A percentile compares a stretch with the other conserved stretches of the same genome.
These are phyloP conservation scores for Fusarium pseudonygamai DNA, from an alignment of 2,329 filamentous ascomycete species.

Conservation along the genomic window DNA sequence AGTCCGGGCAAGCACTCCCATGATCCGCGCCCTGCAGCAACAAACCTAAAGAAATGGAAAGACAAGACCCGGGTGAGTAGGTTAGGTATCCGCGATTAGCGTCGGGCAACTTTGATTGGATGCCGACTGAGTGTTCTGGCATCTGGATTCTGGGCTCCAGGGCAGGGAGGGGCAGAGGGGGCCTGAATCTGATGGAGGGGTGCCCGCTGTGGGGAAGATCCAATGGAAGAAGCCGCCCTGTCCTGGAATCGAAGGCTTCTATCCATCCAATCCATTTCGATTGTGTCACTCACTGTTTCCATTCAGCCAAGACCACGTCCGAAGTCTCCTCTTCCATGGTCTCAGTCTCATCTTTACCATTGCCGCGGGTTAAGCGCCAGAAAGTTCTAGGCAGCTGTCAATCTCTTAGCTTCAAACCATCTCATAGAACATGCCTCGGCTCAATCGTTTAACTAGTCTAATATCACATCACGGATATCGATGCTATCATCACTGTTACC, in stretches of 20 bases:
- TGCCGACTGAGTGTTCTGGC: conserved; percentile 26
- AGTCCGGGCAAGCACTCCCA: conserved; percentile 23
- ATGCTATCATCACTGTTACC: conserved; percentile 4
- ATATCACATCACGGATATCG: neutral
- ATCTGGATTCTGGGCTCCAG: conserved; percentile 17
- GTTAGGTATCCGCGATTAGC: conserved; percentile 14
- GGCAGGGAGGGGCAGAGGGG: neutral
- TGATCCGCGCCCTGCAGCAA: conserved; percentile 27
- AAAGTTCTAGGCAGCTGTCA: conserved; percentile 29
- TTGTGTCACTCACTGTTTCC: neutral
- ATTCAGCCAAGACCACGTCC: neutral
- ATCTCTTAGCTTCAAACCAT: conserved; percentile 11
- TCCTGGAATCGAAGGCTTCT: conserved; percentile 12
- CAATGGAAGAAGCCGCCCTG: conserved; percentile 13
- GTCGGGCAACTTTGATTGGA: conserved; percentile 19
- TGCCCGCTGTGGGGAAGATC: conserved; percentile 25
- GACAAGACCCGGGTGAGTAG: neutral
- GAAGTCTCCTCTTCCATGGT: neutral
- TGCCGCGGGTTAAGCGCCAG: conserved; percentile 36
- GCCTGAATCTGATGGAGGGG: neutral
- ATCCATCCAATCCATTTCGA: neutral
- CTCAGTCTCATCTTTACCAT: conserved; percentile 6
- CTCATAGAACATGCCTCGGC: neutral
- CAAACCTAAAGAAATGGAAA: neutral
- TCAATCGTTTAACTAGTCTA: neutral